These are phyloP conservation scores for Candida xiaguanensis DNA, from an alignment of 805 yeast genomes.

Conservation along the genomic window DNA sequence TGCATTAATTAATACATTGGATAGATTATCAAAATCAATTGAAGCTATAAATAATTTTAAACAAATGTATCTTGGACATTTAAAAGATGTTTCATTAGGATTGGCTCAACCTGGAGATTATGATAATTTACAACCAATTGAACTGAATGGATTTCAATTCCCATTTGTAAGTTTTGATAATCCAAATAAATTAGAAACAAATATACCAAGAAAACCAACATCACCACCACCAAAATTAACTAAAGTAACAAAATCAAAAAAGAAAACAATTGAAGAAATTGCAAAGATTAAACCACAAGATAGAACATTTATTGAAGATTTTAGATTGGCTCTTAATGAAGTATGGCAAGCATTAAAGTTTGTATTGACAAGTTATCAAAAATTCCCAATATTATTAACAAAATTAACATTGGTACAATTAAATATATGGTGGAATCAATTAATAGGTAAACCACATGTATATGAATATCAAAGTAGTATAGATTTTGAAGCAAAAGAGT, in stretches of 20 bases:
- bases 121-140: slow-evolving; percentile 22
- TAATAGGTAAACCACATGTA: slow-evolving; percentile 57
- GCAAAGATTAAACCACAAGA: slow-evolving; percentile 6
- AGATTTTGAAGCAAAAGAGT: slow-evolving; percentile 10
- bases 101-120: slow-evolving; percentile 38
- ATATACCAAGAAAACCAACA: background rate
- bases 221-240: background rate
- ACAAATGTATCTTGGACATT: slow-evolving; percentile 42
- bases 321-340: slow-evolving; percentile 47
- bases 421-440: slow-evolving; percentile 65
- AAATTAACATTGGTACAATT: slow-evolving; percentile 46
- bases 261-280: slow-evolving; percentile 4
- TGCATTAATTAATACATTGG: slow-evolving; percentile 88
- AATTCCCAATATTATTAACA: slow-evolving; percentile 64
- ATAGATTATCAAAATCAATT: slow-evolving; percentile 82
- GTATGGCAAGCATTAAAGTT: slow-evolving; percentile 61
- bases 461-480: slow-evolving; percentile 10
- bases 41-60: slow-evolving; percentile 72
- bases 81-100: slow-evolving; percentile 39
- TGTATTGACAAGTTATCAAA: slow-evolving; percentile 60
- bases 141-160: slow-evolving; percentile 32
- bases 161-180: slow-evolving; percentile 24
- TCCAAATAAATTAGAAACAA: background rate
- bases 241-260: background rate
- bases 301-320: slow-evolving; percentile 35